Conservation (phyloP, 768 basidiomycete species). For the Tulasnella sp. region DNA sequence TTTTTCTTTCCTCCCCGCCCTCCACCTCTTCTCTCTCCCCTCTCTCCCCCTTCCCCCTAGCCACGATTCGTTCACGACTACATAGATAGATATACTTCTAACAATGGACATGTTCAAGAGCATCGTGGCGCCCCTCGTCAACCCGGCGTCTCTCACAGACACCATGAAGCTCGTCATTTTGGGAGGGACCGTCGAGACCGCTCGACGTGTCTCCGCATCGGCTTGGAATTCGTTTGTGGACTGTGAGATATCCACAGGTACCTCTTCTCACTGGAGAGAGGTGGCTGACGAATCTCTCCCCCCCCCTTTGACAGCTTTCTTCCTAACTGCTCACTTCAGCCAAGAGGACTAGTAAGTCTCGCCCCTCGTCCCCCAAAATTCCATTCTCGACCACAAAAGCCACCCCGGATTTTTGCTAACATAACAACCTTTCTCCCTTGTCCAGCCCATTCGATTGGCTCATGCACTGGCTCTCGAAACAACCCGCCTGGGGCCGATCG, state of each 20-base stretch:
- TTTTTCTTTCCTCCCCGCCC: not conserved
- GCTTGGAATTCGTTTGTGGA: conserved; percentile 90
- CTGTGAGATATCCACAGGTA: conserved; percentile 51
- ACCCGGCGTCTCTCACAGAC: conserved; percentile 11
- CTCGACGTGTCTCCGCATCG: conserved; percentile 70
- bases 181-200: conserved; percentile 84
- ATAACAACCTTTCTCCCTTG: not conserved
- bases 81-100: not conserved
- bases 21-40: not conserved
- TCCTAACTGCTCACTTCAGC: conserved; percentile 83
- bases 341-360: conserved; percentile 57
- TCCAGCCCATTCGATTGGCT: conserved; percentile 31
- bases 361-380: not conserved
- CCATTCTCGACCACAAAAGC: not conserved
- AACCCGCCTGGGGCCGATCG: conserved; percentile 86
- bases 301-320: conserved; percentile 64
- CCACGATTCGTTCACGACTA: not conserved
- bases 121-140: conserved; percentile 17
- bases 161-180: conserved; percentile 69
- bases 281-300: not conserved
- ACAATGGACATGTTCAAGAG: conserved; percentile 24
- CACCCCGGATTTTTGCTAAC: not conserved
- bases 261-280: not conserved
- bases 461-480: conserved; percentile 79
- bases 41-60: not conserved